These are phyloP conservation scores for Aspergillus pseudonomiae DNA, from an alignment of 2,329 filamentous ascomycete species.

Conservation along the genomic window DNA sequence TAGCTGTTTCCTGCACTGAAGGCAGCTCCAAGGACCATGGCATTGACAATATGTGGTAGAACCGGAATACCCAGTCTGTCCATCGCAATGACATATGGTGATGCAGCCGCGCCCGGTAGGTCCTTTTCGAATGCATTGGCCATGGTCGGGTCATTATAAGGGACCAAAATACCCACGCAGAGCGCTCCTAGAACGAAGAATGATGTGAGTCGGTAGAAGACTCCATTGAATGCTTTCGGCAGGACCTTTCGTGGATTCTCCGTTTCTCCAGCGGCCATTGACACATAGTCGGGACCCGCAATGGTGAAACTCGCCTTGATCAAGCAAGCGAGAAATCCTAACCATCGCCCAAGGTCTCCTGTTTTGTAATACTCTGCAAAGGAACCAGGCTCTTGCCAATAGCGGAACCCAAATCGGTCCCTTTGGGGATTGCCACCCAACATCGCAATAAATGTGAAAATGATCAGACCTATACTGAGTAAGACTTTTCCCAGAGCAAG, in stretches of 20 bases:
- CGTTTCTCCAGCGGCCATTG: conserved; percentile 68
- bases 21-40: conserved; percentile 69
- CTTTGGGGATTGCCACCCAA: conserved; percentile 76
- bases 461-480: conserved; percentile 69
- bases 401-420: conserved; percentile 73
- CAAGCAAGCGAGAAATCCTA: conserved; percentile 76
- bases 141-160: conserved; percentile 68
- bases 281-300: conserved; percentile 68
- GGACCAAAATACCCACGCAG: conserved; percentile 70
- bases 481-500: conserved; percentile 72
- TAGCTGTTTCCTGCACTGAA: conserved; percentile 71
- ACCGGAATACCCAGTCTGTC: conserved; percentile 64
- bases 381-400: conserved; percentile 67
- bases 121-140: conserved; percentile 61
- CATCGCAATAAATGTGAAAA: conserved; percentile 82
- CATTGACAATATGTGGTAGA: conserved; percentile 73
- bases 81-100: conserved; percentile 72
- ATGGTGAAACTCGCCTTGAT: conserved; percentile 72
- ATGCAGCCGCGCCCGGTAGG: conserved; percentile 69
- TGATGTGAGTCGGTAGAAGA: conserved; percentile 74
- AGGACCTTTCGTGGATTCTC: conserved; percentile 71
- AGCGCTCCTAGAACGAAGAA: conserved; percentile 78
- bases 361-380: conserved; percentile 68
- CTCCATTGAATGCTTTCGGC: conserved; percentile 74
- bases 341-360: conserved; percentile 69